Evolutionary conservation across 768 basidiomycete genomes (phyloP).

Genomic region (Tricholoma flavovirens): DNA sequence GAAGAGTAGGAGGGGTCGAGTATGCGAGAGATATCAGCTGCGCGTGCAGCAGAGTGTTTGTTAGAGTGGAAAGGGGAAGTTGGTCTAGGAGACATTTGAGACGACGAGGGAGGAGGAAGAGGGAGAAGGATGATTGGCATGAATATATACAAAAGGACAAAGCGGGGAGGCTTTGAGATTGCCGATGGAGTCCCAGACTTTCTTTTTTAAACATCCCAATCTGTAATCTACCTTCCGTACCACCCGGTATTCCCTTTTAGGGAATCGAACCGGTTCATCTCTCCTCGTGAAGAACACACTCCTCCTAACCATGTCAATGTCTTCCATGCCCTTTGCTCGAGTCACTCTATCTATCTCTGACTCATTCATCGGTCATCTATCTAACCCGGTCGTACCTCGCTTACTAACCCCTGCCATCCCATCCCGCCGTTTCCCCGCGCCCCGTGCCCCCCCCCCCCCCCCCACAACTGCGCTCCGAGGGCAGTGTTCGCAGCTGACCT

Average conservation of each 20-base stretch:
- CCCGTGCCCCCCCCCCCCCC: too few relatives aligned
- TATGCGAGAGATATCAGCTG: slow-evolving; percentile 53
- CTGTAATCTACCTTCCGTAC: slow-evolving; percentile 10
- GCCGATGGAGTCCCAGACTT: background rate
- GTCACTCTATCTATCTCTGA: too few relatives aligned
- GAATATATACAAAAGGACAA: too few relatives aligned
- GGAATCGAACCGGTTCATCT: slow-evolving; percentile 8
- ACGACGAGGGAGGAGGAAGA: background rate
- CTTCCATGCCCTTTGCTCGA: background rate
- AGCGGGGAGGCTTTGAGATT: too few relatives aligned
- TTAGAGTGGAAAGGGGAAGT: slow-evolving; percentile 10
- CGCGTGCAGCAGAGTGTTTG: slow-evolving; percentile 28
- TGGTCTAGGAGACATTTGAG: slow-evolving; percentile 11
- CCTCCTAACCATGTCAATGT: too few relatives aligned
- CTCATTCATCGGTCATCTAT: too few relatives aligned
- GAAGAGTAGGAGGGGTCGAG: slow-evolving; percentile 60
- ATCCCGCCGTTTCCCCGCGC: too few relatives aligned
- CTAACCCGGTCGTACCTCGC: too few relatives aligned
- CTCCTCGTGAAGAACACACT: slow-evolving; percentile 11
- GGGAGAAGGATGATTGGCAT: background rate
- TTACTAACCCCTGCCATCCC: too few relatives aligned
- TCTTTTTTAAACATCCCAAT: too few relatives aligned
- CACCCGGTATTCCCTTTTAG: slow-evolving; percentile 9
- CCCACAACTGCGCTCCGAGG: too few relatives aligned
- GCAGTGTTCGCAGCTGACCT: too few relatives aligned